A percentile compares a stretch with the other conserved stretches of the same genome.
Conservation (phyloP, 192 early-diverging fungal species). For the Ambispora gerdemannii region DNA sequence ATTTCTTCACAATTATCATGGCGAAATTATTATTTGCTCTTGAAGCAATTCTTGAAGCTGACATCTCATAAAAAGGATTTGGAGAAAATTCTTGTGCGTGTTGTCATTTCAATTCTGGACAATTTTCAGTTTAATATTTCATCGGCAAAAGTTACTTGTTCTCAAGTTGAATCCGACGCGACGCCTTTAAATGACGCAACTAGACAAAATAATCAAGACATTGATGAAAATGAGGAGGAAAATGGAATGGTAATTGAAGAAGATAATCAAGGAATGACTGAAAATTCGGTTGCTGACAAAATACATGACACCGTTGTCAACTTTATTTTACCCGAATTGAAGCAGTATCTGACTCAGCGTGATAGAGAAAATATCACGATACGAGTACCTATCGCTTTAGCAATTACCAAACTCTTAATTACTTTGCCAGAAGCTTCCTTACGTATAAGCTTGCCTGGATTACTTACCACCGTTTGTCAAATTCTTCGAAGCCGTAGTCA, state of each 20-base stretch:
- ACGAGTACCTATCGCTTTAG: conserved; percentile 84
- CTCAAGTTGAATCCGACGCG: neutral
- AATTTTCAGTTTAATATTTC: conserved; percentile 89
- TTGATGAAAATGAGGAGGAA: conserved; percentile 37
- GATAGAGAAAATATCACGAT: conserved; percentile 72
- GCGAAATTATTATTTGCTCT: conserved; percentile 74
- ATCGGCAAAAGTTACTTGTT: conserved; percentile 41
- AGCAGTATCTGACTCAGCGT: conserved; percentile 66
- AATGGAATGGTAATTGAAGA: conserved; percentile 36
- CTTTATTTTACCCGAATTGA: conserved; percentile 80
- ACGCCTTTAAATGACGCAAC: neutral
- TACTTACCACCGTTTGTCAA: conserved; percentile 85
- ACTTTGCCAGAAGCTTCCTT: conserved; percentile 73
- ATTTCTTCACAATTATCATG: conserved; percentile 73
- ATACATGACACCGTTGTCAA: conserved; percentile 74
- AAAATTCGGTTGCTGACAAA: conserved; percentile 36
- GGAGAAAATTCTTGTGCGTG: conserved; percentile 81
- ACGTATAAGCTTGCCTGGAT: conserved; percentile 77
- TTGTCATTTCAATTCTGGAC: conserved; percentile 79
- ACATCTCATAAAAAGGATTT: conserved; percentile 62
- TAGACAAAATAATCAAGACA: conserved; percentile 16
- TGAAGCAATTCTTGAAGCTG: conserved; percentile 71
- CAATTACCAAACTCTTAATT: conserved; percentile 79
- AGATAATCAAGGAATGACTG: conserved; percentile 39
- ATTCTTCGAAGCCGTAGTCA: conserved; percentile 81